Base-by-base conservation (phyloP, 257 asterid species). In the Coffea canephora region DNA sequence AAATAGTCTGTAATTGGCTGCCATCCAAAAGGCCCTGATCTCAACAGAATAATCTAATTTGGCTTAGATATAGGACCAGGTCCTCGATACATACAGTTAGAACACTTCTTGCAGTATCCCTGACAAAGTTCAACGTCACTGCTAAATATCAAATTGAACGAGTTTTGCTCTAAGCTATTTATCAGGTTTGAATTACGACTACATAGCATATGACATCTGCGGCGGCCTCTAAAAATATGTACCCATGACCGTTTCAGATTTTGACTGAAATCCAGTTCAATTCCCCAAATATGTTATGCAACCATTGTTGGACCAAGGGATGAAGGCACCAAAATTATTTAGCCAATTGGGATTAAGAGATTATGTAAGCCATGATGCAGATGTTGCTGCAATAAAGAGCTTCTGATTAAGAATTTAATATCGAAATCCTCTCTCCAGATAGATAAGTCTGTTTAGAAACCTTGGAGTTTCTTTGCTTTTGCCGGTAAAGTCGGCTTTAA, bases 401-500 rank as follows among this genome's bases (percentile, higher is more conserved):
- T 21, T 57, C 43, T 10, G 39, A 68, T 34, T 5, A 69, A 2
- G 0, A 19, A 21, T 55, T 2, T 55, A 15, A 6, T 39, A 0
- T 49, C 0, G 36, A 68, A 49, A 50, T 49, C 68, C 50, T 31
- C 50, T 31, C 9, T 10, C 34, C 39, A 66, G 8, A 34, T 25
- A 14, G 19, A 0, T 9, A 55, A 59, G 78, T 59, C 57, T 70
- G 70, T 16, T 21, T 3, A 43, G 41, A 19, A 41, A 74, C 52
- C n/a, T 31, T 36, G 18, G 34, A 16, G 1, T 31, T 69, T 55
- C 39, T 11, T 3, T 34, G 43, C 54, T 39, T 48, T 48, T 46
- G 65, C 69, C 73, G 9, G 31, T 27, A 4, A 76, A 76, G 72
- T 76, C 46, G 79, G 59, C 72, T 45, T 76, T 64, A 75, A 11